Base-by-base conservation (phyloP, 1,139 yeast species). In the Sugiyamaella novakii region DNA sequence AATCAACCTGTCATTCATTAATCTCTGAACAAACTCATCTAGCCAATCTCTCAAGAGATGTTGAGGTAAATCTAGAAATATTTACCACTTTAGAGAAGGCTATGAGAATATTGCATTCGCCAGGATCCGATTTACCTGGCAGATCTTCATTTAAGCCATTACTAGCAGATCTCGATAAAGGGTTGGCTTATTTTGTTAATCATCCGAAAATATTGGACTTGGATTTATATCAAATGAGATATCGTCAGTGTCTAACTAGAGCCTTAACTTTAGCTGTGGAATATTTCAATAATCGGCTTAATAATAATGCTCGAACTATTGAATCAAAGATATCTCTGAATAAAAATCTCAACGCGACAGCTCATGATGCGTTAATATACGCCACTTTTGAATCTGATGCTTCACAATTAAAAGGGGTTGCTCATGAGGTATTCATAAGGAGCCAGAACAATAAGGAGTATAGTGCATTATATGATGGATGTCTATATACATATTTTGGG, bases 231-330 rank as follows among this genome's bases (percentile, higher is more conserved):
- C 77, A 77, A 39, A 79, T 83, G 56, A 76, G 92, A 53, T 87
- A 87, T 67, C 78, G 88, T 53, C 95, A 87, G 59, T 87, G 96
- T 61, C 76, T 89, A 78, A 83, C 94, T 0, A 77, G 96, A 52
- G 83, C 95, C 0, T 74, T 89, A 49, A 81, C 95, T 0, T 72
- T 92, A 55, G 79, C 88, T 18, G 78, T 84, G 55, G 86, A 84
- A 58, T 87, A 81, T 62, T 70, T 87, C 51, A 75, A 76, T 22
- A 76, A 73, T 39, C 77, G 77, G 39, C 64, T 89, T 41, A 79
- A 77, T 50, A 72, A 70, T 14, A 64, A 80, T 1, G 74, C 76
- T 33, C 67, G 67, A 19, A 77, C 73, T 7, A 72, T 84, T 28
- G 64, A 67, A 12, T 50, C 59, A 54, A 37, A 72, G 69, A 50